These are phyloP conservation scores for Microstroma glucosiphilum DNA, from an alignment of 1,284 basidiomycete species.

Conservation along the genomic window DNA sequence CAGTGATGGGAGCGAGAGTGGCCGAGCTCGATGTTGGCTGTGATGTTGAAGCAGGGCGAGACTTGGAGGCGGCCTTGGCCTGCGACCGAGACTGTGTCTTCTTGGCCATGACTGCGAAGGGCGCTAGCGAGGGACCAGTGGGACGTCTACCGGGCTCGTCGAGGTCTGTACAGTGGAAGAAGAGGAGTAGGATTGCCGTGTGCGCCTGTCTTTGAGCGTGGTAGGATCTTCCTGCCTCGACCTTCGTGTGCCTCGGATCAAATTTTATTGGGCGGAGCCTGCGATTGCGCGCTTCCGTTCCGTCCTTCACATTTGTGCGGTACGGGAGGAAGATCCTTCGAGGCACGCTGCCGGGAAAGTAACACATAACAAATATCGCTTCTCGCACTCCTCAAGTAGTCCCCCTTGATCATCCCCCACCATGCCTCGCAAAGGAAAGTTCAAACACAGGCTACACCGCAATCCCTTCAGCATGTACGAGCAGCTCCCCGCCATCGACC, in stretches of 20 bases:
- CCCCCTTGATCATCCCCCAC: background rate
- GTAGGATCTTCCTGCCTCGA: no score
- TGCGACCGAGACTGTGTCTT: conserved; percentile 4
- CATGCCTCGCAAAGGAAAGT: conserved; percentile 4
- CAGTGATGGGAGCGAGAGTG: conserved; percentile 31
- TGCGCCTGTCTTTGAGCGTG: no score
- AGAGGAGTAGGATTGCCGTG: no score
- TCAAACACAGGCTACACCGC: background rate
- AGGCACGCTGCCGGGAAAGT: no score
- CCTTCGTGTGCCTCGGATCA: no score
- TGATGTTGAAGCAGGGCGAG: background rate
- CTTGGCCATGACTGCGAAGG: conserved; percentile 8
- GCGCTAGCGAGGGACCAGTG: background rate
- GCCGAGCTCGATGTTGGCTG: background rate
- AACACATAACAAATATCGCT: no score
- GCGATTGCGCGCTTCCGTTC: no score
- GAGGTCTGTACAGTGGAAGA: no score
- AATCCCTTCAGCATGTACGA: conserved; percentile 2
- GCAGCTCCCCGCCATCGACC: conserved; percentile 2
- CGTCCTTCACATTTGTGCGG: no score
- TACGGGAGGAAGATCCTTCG: no score
- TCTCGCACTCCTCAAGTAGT: background rate
- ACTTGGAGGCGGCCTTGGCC: conserved; percentile 2
- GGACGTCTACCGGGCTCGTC: background rate
- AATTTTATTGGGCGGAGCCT: no score